These are phyloP conservation scores for Acer yangbiense DNA, from an alignment of 345 rosid species.

Conservation along the genomic window DNA sequence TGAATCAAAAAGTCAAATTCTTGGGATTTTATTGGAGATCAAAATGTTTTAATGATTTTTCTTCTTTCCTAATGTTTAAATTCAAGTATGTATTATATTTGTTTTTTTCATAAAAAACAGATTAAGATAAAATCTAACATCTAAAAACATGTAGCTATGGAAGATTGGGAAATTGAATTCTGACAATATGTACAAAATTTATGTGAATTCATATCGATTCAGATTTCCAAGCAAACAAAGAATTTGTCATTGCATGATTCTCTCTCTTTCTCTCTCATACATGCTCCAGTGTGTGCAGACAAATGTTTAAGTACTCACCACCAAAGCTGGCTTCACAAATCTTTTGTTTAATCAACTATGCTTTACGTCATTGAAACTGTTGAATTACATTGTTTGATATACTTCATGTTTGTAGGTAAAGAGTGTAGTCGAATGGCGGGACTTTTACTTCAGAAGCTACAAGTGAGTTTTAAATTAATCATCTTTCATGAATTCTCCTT, in stretches of 20 bases:
- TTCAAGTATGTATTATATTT: neutral
- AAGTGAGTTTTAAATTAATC: constrained; percentile 48
- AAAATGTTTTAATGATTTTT: neutral
- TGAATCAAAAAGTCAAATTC: neutral
- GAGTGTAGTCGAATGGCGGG: constrained; percentile 91
- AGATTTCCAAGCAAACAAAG: neutral
- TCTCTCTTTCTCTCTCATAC: neutral
- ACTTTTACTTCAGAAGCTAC: constrained; percentile 80
- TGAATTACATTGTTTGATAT: constrained; percentile 14
- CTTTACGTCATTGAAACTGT: neutral
- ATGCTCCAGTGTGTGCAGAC: neutral
- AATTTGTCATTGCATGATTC: neutral
- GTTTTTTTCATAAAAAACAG: neutral
- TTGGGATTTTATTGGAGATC: neutral
- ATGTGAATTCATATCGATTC: neutral
- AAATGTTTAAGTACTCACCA: neutral
- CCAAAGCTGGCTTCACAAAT: neutral
- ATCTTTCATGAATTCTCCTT: constrained; percentile 3
- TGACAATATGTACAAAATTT: neutral
- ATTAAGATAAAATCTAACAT: neutral
- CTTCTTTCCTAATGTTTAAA: neutral
- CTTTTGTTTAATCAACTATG: neutral
- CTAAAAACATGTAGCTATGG: neutral
- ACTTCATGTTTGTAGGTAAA: constrained; percentile 62
- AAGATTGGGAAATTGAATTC: neutral